Percentiles rank a stretch among this genome's conserved stretches.
Evolutionary conservation across 2,329 filamentous ascomycete species (phyloP).

Genomic region (Claviceps fusiformis): DNA sequence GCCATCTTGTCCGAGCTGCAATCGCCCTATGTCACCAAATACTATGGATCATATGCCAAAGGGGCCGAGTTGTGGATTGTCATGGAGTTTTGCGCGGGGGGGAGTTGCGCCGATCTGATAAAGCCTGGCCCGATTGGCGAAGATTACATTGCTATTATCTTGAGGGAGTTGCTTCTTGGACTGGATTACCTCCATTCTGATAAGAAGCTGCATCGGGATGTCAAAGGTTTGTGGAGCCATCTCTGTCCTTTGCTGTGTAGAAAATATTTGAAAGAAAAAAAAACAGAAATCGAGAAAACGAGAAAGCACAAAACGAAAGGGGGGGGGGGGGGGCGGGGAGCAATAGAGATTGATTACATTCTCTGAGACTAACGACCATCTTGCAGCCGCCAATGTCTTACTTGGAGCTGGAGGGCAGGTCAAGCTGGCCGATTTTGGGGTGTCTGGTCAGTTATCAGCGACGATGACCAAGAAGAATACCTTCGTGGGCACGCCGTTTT

Average conservation of each 20-base stretch:
- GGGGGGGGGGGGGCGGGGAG: no score
- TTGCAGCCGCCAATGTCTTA: constrained; percentile 75
- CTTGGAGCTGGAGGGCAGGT: constrained; percentile 85
- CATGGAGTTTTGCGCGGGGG: constrained; percentile 97
- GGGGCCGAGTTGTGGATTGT: constrained; percentile 97
- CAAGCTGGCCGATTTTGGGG: constrained; percentile 93
- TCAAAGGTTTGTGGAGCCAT: constrained; percentile 56
- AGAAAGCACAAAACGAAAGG: no score
- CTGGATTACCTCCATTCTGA: constrained; percentile 88
- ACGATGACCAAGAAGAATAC: constrained; percentile 99
- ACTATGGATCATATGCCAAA: constrained; percentile 93
- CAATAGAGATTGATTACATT: constrained; percentile 2
- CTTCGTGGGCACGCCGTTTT: constrained; percentile 95
- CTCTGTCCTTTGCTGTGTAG: not conserved
- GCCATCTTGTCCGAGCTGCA: constrained; percentile 92
- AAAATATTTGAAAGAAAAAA: not conserved
- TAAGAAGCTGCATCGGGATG: constrained; percentile 91
- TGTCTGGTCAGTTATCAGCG: constrained; percentile 87
- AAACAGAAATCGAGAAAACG: no score
- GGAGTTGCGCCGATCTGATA: constrained; percentile 91
- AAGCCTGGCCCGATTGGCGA: constrained; percentile 84
- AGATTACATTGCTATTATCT: constrained; percentile 93
- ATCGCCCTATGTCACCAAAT: constrained; percentile 93
- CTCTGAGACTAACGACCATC: not conserved
- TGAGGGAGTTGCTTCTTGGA: constrained; percentile 77